Conservation (phyloP, 495 filamentous ascomycete genomes). For the Penicillium pancosmium region DNA sequence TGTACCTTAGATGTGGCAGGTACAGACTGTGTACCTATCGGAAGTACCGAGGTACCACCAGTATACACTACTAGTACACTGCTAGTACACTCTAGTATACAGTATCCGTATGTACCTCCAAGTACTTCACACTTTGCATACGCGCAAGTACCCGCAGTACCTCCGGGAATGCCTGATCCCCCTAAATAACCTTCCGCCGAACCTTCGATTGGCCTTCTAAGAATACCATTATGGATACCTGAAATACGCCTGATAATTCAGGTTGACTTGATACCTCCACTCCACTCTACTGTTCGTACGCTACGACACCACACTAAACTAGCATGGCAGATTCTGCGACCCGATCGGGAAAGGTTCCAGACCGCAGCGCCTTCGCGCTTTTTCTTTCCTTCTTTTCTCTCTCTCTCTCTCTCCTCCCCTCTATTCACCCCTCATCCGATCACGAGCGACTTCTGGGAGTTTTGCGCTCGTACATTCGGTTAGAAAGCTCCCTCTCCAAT, state of each 20-base stretch:
- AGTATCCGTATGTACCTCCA: not conserved
- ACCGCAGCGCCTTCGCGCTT: slow-evolving; percentile 9
- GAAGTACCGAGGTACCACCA: not conserved
- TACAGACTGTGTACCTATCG: not conserved
- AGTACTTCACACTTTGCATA: not conserved
- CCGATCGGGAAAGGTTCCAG: slow-evolving; percentile 34
- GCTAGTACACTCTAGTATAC: too few species aligned
- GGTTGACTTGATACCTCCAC: too few species aligned
- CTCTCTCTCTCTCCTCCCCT: slow-evolving; percentile 1
- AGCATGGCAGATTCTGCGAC: slow-evolving; percentile 25
- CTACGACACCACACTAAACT: not conserved
- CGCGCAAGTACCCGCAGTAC: too few species aligned
- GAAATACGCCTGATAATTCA: not conserved
- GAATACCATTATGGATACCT: not conserved
- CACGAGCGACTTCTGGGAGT: slow-evolving; percentile 61
- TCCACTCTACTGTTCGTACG: too few species aligned
- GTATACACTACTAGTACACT: not conserved
- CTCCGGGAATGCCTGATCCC: not conserved
- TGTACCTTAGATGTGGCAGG: too few species aligned
- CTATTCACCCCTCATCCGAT: slow-evolving; percentile 2
- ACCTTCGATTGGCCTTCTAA: slow-evolving; percentile 21
- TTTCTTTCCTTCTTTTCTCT: slow-evolving; percentile 9
- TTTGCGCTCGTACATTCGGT: slow-evolving; percentile 55
- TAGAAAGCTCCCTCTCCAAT: slow-evolving; percentile 45
- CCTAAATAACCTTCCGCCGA: slow-evolving; percentile 20